A percentile compares a stretch with the other conserved stretches of the same genome.
Conservation (phyloP, 441 rosid genomes). For the Melastoma candidum region DNA sequence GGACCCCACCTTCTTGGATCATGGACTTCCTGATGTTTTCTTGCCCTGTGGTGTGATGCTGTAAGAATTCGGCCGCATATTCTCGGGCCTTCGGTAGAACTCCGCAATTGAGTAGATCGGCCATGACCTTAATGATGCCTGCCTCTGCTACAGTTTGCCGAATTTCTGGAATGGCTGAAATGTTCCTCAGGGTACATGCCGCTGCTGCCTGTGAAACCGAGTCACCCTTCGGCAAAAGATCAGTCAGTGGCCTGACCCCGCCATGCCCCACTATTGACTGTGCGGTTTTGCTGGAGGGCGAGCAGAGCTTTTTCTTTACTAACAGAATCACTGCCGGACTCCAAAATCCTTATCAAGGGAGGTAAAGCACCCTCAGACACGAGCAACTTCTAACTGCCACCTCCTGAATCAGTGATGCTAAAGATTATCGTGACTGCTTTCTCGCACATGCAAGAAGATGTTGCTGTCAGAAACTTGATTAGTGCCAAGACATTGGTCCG, state of each 20-base stretch:
- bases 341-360: slow-evolving; percentile 70
- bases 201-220: slow-evolving; percentile 88
- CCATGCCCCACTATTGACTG: slow-evolving; percentile 81
- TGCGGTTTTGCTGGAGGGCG: slow-evolving; percentile 48
- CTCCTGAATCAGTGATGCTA: slow-evolving; percentile 68
- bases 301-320: slow-evolving; percentile 78
- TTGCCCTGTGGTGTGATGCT: slow-evolving; percentile 73
- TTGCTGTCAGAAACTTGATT: slow-evolving; percentile 61
- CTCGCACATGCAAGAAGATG: slow-evolving; percentile 64
- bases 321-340: slow-evolving; percentile 47
- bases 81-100: slow-evolving; percentile 71
- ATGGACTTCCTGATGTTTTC: slow-evolving; percentile 55
- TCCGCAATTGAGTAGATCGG: slow-evolving; percentile 62
- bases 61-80: slow-evolving; percentile 88
- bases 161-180: slow-evolving; percentile 77
- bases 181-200: slow-evolving; percentile 68
- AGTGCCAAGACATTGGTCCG: slow-evolving; percentile 65
- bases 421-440: slow-evolving; percentile 62
- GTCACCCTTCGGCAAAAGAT: slow-evolving; percentile 72
- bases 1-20: slow-evolving; percentile 61
- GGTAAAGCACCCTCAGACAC: slow-evolving; percentile 78
- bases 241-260: slow-evolving; percentile 60
- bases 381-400: slow-evolving; percentile 69
- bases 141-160: slow-evolving; percentile 70
- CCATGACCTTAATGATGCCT: slow-evolving; percentile 71